phyloP scores from a whole-genome alignment of 148 eudicot genomes.

The Euryodendron excelsum region DNA sequence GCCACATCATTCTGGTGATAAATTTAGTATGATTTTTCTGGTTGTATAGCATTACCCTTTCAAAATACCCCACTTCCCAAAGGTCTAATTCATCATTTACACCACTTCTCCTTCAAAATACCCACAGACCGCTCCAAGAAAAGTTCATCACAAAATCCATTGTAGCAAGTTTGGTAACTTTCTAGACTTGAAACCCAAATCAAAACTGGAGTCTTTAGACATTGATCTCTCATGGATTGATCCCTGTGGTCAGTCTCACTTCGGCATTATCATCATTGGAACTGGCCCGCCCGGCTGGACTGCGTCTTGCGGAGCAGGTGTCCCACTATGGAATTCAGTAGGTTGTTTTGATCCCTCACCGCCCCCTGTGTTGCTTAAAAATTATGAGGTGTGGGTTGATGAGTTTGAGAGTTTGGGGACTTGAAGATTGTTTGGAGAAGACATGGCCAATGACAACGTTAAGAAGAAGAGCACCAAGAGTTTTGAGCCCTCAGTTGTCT shows the following conservation, averaged over 20 bases:
- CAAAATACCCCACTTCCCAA: constrained; percentile 18
- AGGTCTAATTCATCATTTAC: constrained; percentile 10
- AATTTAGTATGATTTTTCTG: too few species aligned
- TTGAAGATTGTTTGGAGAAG: constrained; percentile 43
- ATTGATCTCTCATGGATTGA: constrained; percentile 35
- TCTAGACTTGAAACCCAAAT: constrained; percentile 39
- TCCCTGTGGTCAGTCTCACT: constrained; percentile 25
- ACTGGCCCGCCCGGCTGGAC: constrained; percentile 65
- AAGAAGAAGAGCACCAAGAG: constrained; percentile 41
- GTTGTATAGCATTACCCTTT: too few species aligned
- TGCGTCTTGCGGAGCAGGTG: constrained; percentile 36
- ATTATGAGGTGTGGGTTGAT: constrained; percentile 57
- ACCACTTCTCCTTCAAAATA: not conserved
- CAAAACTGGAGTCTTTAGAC: constrained; percentile 25
- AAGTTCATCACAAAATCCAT: constrained; percentile 11
- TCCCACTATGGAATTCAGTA: constrained; percentile 36
- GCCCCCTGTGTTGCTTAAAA: constrained; percentile 48
- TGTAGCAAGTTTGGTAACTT: constrained; percentile 33
- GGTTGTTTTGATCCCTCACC: constrained; percentile 54
- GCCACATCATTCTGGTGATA: too few species aligned
- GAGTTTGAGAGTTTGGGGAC: constrained; percentile 41
- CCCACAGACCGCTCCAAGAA: constrained; percentile 12
- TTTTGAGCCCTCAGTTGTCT: constrained; percentile 42
- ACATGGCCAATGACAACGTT: constrained; percentile 46
- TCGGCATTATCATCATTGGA: constrained; percentile 46